Conservation (phyloP, 805 yeast species). For the Ogataea parapolymorpha region DNA sequence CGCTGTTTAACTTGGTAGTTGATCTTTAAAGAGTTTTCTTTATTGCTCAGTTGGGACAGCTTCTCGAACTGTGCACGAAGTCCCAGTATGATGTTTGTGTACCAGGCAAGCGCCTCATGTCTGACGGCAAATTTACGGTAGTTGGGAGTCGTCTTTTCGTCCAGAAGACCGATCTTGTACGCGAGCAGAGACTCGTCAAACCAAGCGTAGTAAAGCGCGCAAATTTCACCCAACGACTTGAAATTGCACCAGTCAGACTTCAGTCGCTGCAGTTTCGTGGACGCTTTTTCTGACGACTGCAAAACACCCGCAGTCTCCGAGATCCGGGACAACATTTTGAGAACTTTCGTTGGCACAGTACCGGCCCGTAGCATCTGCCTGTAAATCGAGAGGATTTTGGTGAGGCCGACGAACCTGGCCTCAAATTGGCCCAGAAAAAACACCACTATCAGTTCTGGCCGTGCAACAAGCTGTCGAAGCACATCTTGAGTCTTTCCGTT, state of each 20-base stretch:
- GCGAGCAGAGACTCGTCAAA: constrained; percentile 62
- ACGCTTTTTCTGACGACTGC: constrained; percentile 13
- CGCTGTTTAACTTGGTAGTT: constrained; percentile 59
- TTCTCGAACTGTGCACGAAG: constrained; percentile 48
- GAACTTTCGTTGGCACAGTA: constrained; percentile 57
- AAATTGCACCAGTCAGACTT: constrained; percentile 39
- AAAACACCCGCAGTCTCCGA: constrained; percentile 17
- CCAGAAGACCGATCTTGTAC: constrained; percentile 49
- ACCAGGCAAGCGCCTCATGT: constrained; percentile 71
- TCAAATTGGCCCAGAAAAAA: constrained; percentile 40
- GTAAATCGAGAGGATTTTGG: constrained; percentile 48
- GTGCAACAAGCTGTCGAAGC: constrained; percentile 24
- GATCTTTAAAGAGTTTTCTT: constrained; percentile 51
- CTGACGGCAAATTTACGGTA: constrained; percentile 40
- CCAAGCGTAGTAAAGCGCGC: constrained; percentile 59
- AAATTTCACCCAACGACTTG: constrained; percentile 46
- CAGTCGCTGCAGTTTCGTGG: constrained; percentile 22
- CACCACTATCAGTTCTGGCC: constrained; percentile 30
- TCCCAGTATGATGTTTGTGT: constrained; percentile 57
- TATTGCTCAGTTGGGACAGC: constrained; percentile 40
- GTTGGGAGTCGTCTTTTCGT: constrained; percentile 29
- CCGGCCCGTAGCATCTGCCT: constrained; percentile 72
- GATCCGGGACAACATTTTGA: constrained; percentile 36
- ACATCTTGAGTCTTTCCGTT: constrained; percentile 24
- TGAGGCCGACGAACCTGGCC: constrained; percentile 41